A percentile compares a stretch with the other conserved stretches of the same genome.
phyloP scores from a whole-genome alignment of 2,329 filamentous ascomycete species.

The Monilinia aucupariae region DNA sequence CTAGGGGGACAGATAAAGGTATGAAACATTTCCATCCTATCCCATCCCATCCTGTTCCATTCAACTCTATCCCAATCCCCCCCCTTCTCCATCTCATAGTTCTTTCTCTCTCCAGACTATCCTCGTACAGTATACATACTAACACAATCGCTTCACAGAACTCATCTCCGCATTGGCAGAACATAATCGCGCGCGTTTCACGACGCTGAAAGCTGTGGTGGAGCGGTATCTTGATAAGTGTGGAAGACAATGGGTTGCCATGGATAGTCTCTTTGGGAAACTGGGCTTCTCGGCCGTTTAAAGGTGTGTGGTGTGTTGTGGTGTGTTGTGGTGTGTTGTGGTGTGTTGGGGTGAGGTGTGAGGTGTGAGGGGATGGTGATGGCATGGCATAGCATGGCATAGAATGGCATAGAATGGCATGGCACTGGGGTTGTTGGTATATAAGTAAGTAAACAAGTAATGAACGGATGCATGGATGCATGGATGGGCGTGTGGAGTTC shows the following conservation, averaged over 20 bases:
- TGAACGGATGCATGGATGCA: not conserved
- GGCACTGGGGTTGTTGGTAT: not conserved
- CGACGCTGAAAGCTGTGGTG: constrained; percentile 68
- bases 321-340: no score
- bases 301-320: not conserved
- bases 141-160: constrained; percentile 33
- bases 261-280: constrained; percentile 79
- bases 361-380: not conserved
- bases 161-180: constrained; percentile 65
- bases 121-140: constrained; percentile 16
- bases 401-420: not conserved
- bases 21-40: constrained; percentile 20
- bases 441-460: constrained; percentile 1
- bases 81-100: no score
- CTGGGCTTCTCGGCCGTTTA: constrained; percentile 45
- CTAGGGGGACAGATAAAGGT: constrained; percentile 44
- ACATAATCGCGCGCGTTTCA: constrained; percentile 76
- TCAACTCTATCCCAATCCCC: no score
- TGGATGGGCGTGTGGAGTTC: not conserved
- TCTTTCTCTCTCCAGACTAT: no score
- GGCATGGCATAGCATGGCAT: no score
- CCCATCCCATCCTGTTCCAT: no score
- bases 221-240: constrained; percentile 84
- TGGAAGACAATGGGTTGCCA: constrained; percentile 86
- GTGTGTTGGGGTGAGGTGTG: no score